A percentile compares a stretch with the other conserved stretches of the same genome.
Evolutionary conservation across 2,329 filamentous ascomycete genomes (phyloP).

Genomic region (Tympanopsis confertula): DNA sequence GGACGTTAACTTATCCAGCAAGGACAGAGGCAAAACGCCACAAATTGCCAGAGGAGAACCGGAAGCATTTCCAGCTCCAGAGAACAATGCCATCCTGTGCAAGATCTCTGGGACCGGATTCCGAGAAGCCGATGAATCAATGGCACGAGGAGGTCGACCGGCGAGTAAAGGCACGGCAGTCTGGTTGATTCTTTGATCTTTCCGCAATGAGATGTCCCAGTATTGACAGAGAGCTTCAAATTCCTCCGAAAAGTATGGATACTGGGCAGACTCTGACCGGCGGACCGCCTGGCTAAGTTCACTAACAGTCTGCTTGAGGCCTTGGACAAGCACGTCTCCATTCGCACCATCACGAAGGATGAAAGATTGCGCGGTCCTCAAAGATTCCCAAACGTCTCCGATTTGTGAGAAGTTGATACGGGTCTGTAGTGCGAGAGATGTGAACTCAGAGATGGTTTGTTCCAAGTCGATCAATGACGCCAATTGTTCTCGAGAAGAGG

Average conservation of each 20-base stretch:
- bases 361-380: slow-evolving; percentile 43
- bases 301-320: slow-evolving; percentile 26
- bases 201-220: not conserved
- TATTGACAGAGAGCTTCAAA: slow-evolving; percentile 1
- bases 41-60: not conserved
- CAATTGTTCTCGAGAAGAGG: slow-evolving; percentile 31
- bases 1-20: not conserved
- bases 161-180: not conserved
- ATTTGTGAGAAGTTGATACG: slow-evolving; percentile 38
- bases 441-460: slow-evolving; percentile 45
- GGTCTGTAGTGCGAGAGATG: slow-evolving; percentile 46
- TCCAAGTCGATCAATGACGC: slow-evolving; percentile 38
- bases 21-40: not conserved
- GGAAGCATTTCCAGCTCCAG: not conserved
- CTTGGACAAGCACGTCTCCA: slow-evolving; percentile 32
- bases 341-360: slow-evolving; percentile 31
- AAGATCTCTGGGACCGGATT: not conserved
- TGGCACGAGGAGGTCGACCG: not conserved
- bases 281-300: slow-evolving; percentile 35
- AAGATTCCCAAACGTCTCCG: slow-evolving; percentile 36
- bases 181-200: no score
- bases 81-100: not conserved
- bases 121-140: not conserved
- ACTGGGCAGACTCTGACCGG: slow-evolving; percentile 48
- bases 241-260: slow-evolving; percentile 28